These are phyloP conservation scores for Acorus gramineus DNA, from an alignment of 106 monocot species.

Conservation along the genomic window DNA sequence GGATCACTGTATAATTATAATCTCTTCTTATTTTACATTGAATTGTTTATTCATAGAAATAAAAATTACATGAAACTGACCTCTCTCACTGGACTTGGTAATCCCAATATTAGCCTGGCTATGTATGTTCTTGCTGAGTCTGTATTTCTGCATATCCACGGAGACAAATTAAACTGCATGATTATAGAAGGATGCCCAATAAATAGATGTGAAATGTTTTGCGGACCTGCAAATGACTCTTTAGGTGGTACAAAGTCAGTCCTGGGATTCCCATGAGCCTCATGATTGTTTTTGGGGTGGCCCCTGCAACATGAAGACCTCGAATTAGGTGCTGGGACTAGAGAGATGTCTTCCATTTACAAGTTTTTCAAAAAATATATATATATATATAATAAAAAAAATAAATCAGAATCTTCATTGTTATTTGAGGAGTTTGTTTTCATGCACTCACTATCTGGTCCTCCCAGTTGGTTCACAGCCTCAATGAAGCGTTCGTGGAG, in stretches of 20 bases:
- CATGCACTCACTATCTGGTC: constrained; percentile 75
- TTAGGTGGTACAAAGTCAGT: constrained; percentile 78
- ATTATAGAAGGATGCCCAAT: not conserved
- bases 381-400: too few relatives aligned
- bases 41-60: too few relatives aligned
- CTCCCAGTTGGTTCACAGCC: constrained; percentile 89
- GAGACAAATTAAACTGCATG: not conserved
- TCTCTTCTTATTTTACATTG: too few relatives aligned
- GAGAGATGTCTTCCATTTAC: too few relatives aligned
- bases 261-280: constrained; percentile 93
- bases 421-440: not conserved
- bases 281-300: constrained; percentile 91
- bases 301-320: constrained; percentile 35
- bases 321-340: not conserved
- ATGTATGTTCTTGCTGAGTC: constrained; percentile 71
- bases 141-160: constrained; percentile 46
- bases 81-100: constrained; percentile 34
- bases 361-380: too few relatives aligned
- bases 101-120: constrained; percentile 28
- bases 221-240: constrained; percentile 83
- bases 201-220: not conserved
- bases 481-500: constrained; percentile 82
- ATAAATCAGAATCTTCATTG: too few relatives aligned
- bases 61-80: too few relatives aligned
- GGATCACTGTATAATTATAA: not conserved